phyloP scores from a whole-genome alignment of 2,329 filamentous ascomycete genomes.

The Chaetomium sp. region DNA sequence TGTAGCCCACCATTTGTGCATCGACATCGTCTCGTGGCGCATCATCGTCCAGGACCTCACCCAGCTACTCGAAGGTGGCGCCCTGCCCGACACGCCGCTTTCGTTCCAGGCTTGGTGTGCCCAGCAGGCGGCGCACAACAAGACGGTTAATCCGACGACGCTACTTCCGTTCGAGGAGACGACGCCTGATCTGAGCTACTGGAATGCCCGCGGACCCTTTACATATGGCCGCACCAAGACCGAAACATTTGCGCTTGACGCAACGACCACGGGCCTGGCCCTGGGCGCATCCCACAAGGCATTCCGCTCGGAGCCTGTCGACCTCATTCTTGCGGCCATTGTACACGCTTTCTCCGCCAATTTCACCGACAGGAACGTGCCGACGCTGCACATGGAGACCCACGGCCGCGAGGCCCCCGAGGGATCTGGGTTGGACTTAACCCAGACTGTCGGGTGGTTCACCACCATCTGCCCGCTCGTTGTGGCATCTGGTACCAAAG shows the following conservation, averaged over 20 bases:
- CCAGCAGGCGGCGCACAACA: constrained; percentile 13
- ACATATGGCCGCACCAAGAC: constrained; percentile 18
- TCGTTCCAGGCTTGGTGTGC: constrained; percentile 19
- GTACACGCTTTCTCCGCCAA: constrained; percentile 16
- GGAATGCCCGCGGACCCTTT: constrained; percentile 11
- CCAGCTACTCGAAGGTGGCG: constrained; percentile 16
- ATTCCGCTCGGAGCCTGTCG: constrained; percentile 20
- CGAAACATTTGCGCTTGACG: constrained; percentile 15
- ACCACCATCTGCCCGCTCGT: constrained; percentile 18
- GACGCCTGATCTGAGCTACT: constrained; percentile 15
- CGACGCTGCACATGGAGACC: constrained; percentile 17
- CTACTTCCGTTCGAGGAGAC: constrained; percentile 18
- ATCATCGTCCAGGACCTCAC: constrained; percentile 20
- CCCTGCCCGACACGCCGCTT: constrained; percentile 9
- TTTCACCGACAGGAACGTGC: constrained; percentile 16
- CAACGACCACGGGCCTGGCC: constrained; percentile 13
- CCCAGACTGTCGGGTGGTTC: constrained; percentile 22
- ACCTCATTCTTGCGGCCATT: constrained; percentile 20
- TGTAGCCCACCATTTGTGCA: constrained; percentile 20
- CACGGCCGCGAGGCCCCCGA: constrained; percentile 19
- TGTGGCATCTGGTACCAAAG: constrained; percentile 4
- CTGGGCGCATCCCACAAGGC: constrained; percentile 19
- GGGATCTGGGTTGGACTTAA: constrained; percentile 15
- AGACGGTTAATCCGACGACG: not conserved
- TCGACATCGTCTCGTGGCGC: constrained; percentile 23